Evolutionary conservation across 2,329 filamentous ascomycete species (phyloP).

Genomic region (Elsinoe necatrix): DNA sequence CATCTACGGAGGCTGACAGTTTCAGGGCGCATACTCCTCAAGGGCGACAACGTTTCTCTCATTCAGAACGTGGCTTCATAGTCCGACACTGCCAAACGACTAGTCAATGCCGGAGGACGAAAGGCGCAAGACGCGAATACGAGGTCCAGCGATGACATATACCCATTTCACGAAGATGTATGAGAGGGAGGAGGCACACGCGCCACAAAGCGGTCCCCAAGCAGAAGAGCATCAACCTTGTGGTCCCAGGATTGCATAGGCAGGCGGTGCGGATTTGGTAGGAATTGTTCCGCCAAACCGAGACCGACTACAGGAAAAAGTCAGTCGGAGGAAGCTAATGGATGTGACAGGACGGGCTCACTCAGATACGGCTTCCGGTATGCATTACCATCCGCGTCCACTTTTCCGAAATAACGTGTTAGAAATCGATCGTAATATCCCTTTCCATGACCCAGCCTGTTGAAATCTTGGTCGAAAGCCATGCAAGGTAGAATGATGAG

Average conservation of each 20-base stretch:
- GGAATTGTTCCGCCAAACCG: slow-evolving; percentile 76
- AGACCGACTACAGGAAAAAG: slow-evolving; percentile 56
- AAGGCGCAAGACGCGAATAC: background rate
- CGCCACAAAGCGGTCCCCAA: slow-evolving; percentile 24
- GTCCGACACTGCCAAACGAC: background rate
- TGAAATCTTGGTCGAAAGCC: slow-evolving; percentile 70
- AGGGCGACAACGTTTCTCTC: slow-evolving; percentile 79
- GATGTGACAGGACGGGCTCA: slow-evolving; percentile 31
- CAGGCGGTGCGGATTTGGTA: slow-evolving; percentile 56
- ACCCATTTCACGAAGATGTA: background rate
- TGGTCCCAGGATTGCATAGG: slow-evolving; percentile 71
- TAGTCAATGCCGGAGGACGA: background rate
- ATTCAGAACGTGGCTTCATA: slow-evolving; percentile 44
- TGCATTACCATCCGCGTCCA: slow-evolving; percentile 24
- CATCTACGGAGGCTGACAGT: slow-evolving; percentile 9
- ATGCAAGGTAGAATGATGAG: slow-evolving; percentile 87
- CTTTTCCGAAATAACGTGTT: slow-evolving; percentile 52
- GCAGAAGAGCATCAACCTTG: slow-evolving; percentile 57
- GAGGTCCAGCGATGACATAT: background rate
- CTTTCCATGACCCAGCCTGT: slow-evolving; percentile 83
- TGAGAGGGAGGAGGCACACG: background rate
- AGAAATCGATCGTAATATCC: slow-evolving; percentile 97
- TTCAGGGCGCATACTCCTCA: slow-evolving; percentile 72
- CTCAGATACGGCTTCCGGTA: slow-evolving; percentile 50
- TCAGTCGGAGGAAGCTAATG: background rate